A percentile compares a stretch with the other conserved stretches of the same genome.
Evolutionary conservation across 2,329 filamentous ascomycete species (phyloP).

Genomic region (Claviceps digitariae): DNA sequence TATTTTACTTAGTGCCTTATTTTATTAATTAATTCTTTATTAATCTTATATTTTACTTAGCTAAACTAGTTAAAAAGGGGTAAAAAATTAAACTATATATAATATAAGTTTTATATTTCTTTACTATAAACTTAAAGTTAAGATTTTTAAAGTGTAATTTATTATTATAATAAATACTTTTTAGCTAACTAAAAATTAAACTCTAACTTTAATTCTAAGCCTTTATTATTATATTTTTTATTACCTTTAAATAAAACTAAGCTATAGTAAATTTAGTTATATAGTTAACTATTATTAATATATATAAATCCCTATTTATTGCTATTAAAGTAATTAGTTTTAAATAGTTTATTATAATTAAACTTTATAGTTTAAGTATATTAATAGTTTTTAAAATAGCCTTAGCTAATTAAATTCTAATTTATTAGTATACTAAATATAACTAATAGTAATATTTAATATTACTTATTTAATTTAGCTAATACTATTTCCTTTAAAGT

Average conservation of each 20-base stretch:
- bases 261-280: background rate
- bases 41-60: background rate
- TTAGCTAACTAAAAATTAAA: background rate
- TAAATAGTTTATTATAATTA: background rate
- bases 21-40: background rate
- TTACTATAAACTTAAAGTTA: background rate
- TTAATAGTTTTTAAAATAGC: background rate
- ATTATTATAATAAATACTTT: background rate
- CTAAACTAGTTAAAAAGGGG: background rate
- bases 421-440: background rate
- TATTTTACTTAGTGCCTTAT: background rate
- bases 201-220: background rate
- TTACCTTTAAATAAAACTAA: background rate
- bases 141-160: background rate
- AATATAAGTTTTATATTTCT: background rate
- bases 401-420: background rate
- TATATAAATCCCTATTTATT: background rate
- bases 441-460: background rate
- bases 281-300: background rate
- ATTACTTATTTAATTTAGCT: background rate
- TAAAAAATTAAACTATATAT: background rate
- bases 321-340: background rate
- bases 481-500: background rate
- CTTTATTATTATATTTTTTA: background rate
- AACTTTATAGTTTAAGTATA: background rate